Evolutionary conservation across 352 stramenopile species (phyloP).

Genomic region (Saprolegnia diclina): DNA sequence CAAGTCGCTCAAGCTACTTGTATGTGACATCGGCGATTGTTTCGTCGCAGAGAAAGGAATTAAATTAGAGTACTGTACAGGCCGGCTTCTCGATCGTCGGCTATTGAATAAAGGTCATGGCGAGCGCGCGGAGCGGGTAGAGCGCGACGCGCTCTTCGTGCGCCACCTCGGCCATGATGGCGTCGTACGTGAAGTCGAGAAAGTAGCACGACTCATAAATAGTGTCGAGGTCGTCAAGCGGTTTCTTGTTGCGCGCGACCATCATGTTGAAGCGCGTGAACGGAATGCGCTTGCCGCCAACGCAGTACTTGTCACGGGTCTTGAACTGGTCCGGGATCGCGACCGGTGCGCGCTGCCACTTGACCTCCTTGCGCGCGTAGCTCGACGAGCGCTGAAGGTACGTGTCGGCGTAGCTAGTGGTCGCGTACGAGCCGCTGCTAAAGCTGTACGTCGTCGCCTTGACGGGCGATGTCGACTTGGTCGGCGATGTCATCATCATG

Average conservation of each 20-base stretch:
- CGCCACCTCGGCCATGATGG: conserved; percentile 3
- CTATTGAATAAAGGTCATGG: conserved; percentile 24
- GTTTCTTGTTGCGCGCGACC: background rate
- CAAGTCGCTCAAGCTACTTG: too few relatives aligned
- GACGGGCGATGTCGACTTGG: background rate
- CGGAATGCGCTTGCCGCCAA: conserved; percentile 21
- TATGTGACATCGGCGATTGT: too few relatives aligned
- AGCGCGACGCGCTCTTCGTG: background rate
- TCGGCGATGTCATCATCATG: background rate
- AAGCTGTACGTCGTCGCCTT: conserved; percentile 11
- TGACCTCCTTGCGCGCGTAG: background rate
- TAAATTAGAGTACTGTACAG: background rate
- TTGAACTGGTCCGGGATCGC: conserved; percentile 19
- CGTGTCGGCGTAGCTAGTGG: background rate
- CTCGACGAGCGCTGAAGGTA: background rate
- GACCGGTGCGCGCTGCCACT: background rate
- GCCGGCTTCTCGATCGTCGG: background rate
- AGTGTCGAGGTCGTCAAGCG: conserved; percentile 20
- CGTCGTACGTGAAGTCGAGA: conserved; percentile 7
- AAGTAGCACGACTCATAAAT: conserved; percentile 22
- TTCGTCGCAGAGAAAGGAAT: too few relatives aligned
- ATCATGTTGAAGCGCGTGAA: conserved; percentile 27
- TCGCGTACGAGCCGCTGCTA: conserved; percentile 13
- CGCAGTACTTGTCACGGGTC: background rate
- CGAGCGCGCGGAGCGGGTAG: conserved; percentile 1